Evolutionary conservation across 1,139 yeast species (phyloP), one percentile per base, ranked within the genome.

Genomic region (Hemisphaericaspora subhashii): DNA sequence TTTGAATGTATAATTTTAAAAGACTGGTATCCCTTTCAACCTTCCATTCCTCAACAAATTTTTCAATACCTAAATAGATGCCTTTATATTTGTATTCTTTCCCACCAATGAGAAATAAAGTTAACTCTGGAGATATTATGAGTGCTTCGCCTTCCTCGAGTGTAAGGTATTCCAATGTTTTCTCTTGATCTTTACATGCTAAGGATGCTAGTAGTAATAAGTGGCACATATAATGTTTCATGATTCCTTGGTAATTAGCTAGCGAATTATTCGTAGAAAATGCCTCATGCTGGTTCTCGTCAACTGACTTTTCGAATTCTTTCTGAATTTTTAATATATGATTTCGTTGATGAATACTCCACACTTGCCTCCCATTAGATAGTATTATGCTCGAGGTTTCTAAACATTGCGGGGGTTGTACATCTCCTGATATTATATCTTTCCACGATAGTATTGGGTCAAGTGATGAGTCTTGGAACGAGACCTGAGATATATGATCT

Each of bases 1-100:
- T 11, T 18, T 14, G 31, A 4, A 42, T 55, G 51, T 21, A 60
- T 47, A 21, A 50, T 40, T 27, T 50, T 50, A 15, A 45, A 37
- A 28, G 43, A 22, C 35, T 47, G 1, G 25, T 31, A 11, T 36
- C 34, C 15, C 33, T 35, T 25, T 34, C 31, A 15, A 20, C 27
- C 14, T 37, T 35, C 39, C 41, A 41, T 9, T 35, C n/a, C 11
- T 35, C 35, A 6, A 37, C 7, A 4, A 39, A 7, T 1, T 36
- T 20, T n/a, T 28, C 30, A 10, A 43, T 26, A 10, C 45, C 45
- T 3, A 38, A 35, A 32, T 25, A 43, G 10, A 34, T 15, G 13
- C 14, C 17, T 8, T 26, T 17, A 39, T 33, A 44, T 4, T 44
- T 11, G 3, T 33, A 12, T 26, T 18, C 30, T 18, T 14, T 13